Base-by-base conservation (phyloP, 2,329 filamentous ascomycete genomes). In the Metarhizium robertsii region DNA sequence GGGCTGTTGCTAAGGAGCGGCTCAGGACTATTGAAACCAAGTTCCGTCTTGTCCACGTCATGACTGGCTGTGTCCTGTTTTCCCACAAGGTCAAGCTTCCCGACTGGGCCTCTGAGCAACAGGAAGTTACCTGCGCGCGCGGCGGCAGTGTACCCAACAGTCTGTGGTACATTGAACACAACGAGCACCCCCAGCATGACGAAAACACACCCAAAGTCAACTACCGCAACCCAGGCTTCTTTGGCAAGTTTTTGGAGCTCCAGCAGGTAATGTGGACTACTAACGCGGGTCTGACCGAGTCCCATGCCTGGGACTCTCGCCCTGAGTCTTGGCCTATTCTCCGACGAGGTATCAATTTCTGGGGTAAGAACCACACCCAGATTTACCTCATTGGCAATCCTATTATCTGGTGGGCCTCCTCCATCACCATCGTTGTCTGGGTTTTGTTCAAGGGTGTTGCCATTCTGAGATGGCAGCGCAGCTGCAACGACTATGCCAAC, bases 181-280 rank as follows among this genome's bases (percentile, higher is more conserved):
- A 99, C 70, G 80, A 86, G 58, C 94, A 97, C 66, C 88, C 91
- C 11, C 76, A 82, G 65, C 81, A 96, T 53, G 83, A 83, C 25
- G 78, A 79, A 2, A 79, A 86, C 60, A 85, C 90, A 14, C 94
- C 97, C 69, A 96, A 90, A 75, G 92, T 96, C 73, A 99, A 97
- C 75, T 99, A 99, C 74, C 84, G 83, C 65, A 86, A 92, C 64
- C 94, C 92, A 14, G 91, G 92, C 32, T 99, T 99, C 82, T 86
- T 99, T 59, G 90, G 90, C 66, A 99, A 99, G 72, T 99, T 99
- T 77, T 91, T 87, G 84, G 94, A 99, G 74, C 80, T 99, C 48
- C 92, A 99, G 69, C 86, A 88, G 72, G 94, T 99, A 60, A 99
- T 99, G 94, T 99, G 94, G 94, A 91, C 82, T 65, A 99, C 94